Conservation (phyloP, 1,139 yeast genomes). For the Candida neerlandica region DNA sequence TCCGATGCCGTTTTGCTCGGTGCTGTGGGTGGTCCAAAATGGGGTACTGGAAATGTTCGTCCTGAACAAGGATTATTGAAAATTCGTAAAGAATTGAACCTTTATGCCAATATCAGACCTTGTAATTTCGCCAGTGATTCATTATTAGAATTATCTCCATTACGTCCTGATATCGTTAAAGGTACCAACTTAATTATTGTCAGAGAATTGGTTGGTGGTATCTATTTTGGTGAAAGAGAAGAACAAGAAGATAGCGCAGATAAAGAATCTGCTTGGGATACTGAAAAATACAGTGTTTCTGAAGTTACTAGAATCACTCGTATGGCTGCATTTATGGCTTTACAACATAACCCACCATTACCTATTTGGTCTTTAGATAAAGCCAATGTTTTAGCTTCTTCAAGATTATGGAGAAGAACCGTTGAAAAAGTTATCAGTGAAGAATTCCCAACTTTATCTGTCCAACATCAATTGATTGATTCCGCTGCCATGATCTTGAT, state of each 20-base stretch:
- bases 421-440: constrained; percentile 80
- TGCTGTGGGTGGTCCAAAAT: constrained; percentile 98
- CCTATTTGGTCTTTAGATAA: constrained; percentile 96
- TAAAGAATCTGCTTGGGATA: constrained; percentile 76
- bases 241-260: constrained; percentile 84
- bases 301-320: constrained; percentile 95
- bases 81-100: constrained; percentile 89
- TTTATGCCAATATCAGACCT: constrained; percentile 95
- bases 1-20: constrained; percentile 95
- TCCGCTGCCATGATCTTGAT: constrained; percentile 98
- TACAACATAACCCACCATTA: constrained; percentile 88
- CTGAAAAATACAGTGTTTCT: constrained; percentile 85
- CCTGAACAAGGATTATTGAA: constrained; percentile 96
- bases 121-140: constrained; percentile 92
- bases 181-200: constrained; percentile 94
- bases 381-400: constrained; percentile 95
- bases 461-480: constrained; percentile 94
- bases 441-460: constrained; percentile 85
- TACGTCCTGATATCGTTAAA: constrained; percentile 77
- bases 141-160: constrained; percentile 82
- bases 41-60: constrained; percentile 94
- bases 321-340: constrained; percentile 97
- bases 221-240: constrained; percentile 91
- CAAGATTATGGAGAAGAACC: constrained; percentile 93
- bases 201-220: constrained; percentile 96